Conservation (phyloP, 23 red algal genomes). For the Gracilaria vermiculophylla region DNA sequence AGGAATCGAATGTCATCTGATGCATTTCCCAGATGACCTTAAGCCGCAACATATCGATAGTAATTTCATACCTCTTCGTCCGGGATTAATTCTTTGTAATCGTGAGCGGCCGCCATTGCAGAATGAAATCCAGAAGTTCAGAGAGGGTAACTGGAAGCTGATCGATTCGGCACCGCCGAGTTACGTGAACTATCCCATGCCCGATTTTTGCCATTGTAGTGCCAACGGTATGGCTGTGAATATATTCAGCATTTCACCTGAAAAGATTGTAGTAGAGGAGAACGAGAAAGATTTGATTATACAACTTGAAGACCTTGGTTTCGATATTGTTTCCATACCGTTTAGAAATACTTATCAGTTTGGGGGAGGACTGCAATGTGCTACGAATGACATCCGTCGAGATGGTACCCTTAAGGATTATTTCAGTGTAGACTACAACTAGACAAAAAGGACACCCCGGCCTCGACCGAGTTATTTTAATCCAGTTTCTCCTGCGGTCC, state of each 20-base stretch:
- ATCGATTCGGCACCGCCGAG: slow-evolving; percentile 22
- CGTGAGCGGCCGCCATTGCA: slow-evolving; percentile 30
- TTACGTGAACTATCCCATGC: slow-evolving; percentile 4
- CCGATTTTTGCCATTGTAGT: slow-evolving; percentile 43
- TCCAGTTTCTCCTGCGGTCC: too few species aligned
- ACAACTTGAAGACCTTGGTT: slow-evolving; percentile 25
- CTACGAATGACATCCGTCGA: slow-evolving; percentile 41
- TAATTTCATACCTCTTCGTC: slow-evolving; percentile 27
- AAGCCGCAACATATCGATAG: slow-evolving; percentile 45
- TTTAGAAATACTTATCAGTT: slow-evolving; percentile 33
- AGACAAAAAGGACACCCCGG: neutral
- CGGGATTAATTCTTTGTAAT: slow-evolving; percentile 26
- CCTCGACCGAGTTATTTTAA: too few species aligned
- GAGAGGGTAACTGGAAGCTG: slow-evolving; percentile 47
- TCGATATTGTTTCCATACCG: slow-evolving; percentile 4
- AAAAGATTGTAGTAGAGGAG: slow-evolving; percentile 42
- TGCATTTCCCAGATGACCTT: slow-evolving; percentile 36
- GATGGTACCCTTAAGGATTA: slow-evolving; percentile 19
- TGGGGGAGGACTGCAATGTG: slow-evolving; percentile 29
- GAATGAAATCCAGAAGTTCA: slow-evolving; percentile 12
- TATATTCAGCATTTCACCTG: slow-evolving; percentile 6
- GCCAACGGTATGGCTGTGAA: slow-evolving; percentile 7
- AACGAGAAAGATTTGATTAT: slow-evolving; percentile 22
- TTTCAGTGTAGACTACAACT: slow-evolving; percentile 20
- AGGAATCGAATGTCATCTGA: slow-evolving; percentile 12